A percentile compares a stretch with the other conserved stretches of the same genome.
Evolutionary conservation across 192 early-diverging fungal genomes (phyloP).

Genomic region (Coemansia sp.): DNA sequence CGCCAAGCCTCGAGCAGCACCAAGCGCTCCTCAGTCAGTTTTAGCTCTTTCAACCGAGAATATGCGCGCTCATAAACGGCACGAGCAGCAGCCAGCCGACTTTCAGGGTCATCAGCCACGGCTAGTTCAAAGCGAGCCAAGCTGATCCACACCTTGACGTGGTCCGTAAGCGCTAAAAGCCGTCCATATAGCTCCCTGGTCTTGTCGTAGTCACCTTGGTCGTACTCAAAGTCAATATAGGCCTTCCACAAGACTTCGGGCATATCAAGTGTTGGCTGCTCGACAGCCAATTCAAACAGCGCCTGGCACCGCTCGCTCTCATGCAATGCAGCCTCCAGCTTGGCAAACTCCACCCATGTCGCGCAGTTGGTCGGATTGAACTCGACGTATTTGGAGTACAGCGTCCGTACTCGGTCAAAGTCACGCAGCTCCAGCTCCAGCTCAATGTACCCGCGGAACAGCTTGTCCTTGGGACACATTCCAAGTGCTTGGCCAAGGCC

Average conservation of each 20-base stretch:
- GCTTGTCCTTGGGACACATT: slow-evolving; percentile 84
- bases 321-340: slow-evolving; percentile 82
- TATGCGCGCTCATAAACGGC: slow-evolving; percentile 78
- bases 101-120: slow-evolving; percentile 25
- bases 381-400: slow-evolving; percentile 93
- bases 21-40: slow-evolving; percentile 76
- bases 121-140: slow-evolving; percentile 88
- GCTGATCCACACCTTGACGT: slow-evolving; percentile 98
- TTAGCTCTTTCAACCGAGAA: slow-evolving; percentile 66
- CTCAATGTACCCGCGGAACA: slow-evolving; percentile 97
- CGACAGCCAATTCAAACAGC: slow-evolving; percentile 90
- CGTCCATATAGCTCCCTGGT: slow-evolving; percentile 83
- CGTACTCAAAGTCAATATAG: slow-evolving; percentile 94
- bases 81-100: slow-evolving; percentile 62
- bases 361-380: slow-evolving; percentile 84
- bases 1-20: slow-evolving; percentile 88
- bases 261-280: slow-evolving; percentile 93
- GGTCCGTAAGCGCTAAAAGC: slow-evolving; percentile 82
- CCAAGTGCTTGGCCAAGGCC: slow-evolving; percentile 85
- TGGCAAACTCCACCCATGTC: slow-evolving; percentile 98
- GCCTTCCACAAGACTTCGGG: slow-evolving; percentile 99
- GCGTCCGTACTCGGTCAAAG: slow-evolving; percentile 87
- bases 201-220: slow-evolving; percentile 77
- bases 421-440: slow-evolving; percentile 92
- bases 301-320: slow-evolving; percentile 84